Evolutionary conservation across 2,329 filamentous ascomycete genomes (phyloP), one percentile per base, ranked within the genome.

Genomic region (Talaromyces sp.): DNA sequence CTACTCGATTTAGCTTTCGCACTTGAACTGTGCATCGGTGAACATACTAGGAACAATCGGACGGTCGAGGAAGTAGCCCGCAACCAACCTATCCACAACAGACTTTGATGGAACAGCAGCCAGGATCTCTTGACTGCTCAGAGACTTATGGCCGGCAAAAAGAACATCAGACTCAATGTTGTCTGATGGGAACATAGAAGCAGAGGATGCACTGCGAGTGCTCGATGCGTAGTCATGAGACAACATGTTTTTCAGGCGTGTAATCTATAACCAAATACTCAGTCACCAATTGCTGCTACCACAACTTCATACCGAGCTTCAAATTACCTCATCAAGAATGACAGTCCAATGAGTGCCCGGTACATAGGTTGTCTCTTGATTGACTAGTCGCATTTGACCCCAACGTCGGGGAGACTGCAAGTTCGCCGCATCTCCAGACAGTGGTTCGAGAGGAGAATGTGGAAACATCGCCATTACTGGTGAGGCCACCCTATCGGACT

Each of bases 1-100:
- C 53, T 56, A 31, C 21, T 35, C 6, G n/a, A n/a, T 43, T 53
- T 35, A 54, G 52, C 21, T 28, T 54, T 22, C 11, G 22, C 39
- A 25, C 50, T 17, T n/a, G 31, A 33, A 43, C 11, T 11, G 22
- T 35, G 25, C 7, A 19, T n/a, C n/a, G 39, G 11, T 54, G n/a
- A 17, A 43, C 52, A 17, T 54, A 54, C 52, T 41, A 1, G 52
- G 25, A 21, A 54, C 39, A 17, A 54, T 43, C 7, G 52, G 37
- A n/a, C 28, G 31, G 37, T 54, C 52, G 21, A 54, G 52, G 11
- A 54, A 54, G 43, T 43, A 54, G 2, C 52, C 52, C 5, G 53
- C 53, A 36, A 56, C 22, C 15, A 56, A 4, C 21, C 41, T 46
- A 35, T 56, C 53, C 6, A 48, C 53, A 39, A 48, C 33, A 9